phyloP scores from a whole-genome alignment of 2,329 filamentous ascomycete species.

The Boeremia lycopersici region DNA sequence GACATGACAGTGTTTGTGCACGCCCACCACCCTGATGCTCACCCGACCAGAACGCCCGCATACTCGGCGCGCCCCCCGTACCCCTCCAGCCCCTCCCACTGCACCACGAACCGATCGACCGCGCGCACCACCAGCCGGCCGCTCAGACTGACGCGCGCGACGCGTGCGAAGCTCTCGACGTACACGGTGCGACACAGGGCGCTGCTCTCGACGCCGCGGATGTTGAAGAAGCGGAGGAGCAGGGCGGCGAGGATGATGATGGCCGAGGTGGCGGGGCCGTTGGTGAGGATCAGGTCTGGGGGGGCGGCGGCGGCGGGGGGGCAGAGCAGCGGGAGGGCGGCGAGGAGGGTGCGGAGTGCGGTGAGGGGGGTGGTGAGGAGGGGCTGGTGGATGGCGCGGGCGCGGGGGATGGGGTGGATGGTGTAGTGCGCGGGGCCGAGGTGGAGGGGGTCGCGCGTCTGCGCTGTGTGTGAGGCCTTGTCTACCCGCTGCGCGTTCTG shows the following conservation, averaged over 20 bases:
- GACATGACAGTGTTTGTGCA: no score
- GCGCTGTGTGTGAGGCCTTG: no score
- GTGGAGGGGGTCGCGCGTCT: no score
- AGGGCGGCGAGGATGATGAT: conserved; percentile 68
- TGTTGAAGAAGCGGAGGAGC: conserved; percentile 60
- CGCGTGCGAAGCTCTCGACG: conserved; percentile 90
- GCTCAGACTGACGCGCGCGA: conserved; percentile 81
- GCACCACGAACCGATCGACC: conserved; percentile 80
- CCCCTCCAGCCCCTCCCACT: conserved; percentile 71
- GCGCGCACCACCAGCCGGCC: conserved; percentile 75
- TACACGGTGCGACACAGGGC: conserved; percentile 76
- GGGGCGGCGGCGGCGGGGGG: conserved; percentile 19
- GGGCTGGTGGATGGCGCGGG: conserved; percentile 81
- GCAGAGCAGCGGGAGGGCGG: conserved; percentile 64
- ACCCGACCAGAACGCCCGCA: conserved; percentile 49
- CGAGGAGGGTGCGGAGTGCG: conserved; percentile 67
- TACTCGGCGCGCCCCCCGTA: conserved; percentile 50
- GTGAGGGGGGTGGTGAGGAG: conserved; percentile 75
- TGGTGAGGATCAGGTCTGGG: conserved; percentile 72
- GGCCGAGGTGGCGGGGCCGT: conserved; percentile 87
- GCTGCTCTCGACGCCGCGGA: conserved; percentile 45
- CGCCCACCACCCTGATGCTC: background rate
- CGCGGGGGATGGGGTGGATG: conserved; percentile 73
- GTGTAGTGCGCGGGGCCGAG: conserved; percentile 58
- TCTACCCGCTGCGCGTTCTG: conserved; percentile 23